Evolutionary conservation across 2,329 filamentous ascomycete species (phyloP).

Genomic region (Chaetomium sp.): DNA sequence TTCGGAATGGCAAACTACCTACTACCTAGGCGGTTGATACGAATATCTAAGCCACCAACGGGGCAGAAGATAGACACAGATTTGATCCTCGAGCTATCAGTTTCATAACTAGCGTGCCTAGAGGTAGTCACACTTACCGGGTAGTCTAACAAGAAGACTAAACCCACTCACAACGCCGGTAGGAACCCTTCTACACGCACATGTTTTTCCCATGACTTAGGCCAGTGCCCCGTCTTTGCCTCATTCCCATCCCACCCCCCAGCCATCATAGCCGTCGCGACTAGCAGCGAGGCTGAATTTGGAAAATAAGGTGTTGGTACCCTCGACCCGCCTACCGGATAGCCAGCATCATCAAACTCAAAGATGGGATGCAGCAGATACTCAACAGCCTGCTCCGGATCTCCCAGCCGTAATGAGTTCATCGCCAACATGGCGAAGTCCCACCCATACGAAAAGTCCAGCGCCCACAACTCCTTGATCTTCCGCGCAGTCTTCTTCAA

Average conservation of each 20-base stretch:
- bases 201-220: constrained; percentile 51
- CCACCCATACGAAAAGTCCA: constrained; percentile 48
- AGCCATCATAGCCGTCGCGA: constrained; percentile 59
- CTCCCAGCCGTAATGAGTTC: constrained; percentile 47
- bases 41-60: neutral
- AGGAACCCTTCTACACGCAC: constrained; percentile 53
- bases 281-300: constrained; percentile 50
- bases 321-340: constrained; percentile 53
- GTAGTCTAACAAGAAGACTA: neutral
- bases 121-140: neutral
- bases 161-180: constrained; percentile 38
- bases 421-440: constrained; percentile 51
- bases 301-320: constrained; percentile 63
- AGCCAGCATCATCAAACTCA: constrained; percentile 59
- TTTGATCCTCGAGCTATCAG: neutral
- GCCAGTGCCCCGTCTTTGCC: constrained; percentile 48
- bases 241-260: constrained; percentile 56
- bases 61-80: neutral
- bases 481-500: constrained; percentile 44
- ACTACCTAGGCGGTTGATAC: too few species aligned
- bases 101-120: neutral
- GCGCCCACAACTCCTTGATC: constrained; percentile 45
- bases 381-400: constrained; percentile 43
- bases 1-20: neutral
- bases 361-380: constrained; percentile 55